Percentiles rank a stretch among this genome's conserved stretches.
Evolutionary conservation across 2,329 filamentous ascomycete genomes (phyloP).

Genomic region (Beauveria sp.): DNA sequence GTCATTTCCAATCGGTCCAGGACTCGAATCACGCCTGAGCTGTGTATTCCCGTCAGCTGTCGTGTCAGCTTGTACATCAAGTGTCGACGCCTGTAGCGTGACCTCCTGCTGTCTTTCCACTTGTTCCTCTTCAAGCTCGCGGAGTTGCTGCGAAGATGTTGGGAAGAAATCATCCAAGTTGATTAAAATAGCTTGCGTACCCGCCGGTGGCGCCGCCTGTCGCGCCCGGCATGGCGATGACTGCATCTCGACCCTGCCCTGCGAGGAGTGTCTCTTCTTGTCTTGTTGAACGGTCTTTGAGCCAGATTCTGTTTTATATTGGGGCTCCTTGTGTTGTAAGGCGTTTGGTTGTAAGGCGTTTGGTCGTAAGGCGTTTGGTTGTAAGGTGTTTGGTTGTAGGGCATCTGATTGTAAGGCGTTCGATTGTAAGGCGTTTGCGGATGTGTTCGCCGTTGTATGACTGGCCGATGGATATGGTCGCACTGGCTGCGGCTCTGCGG

Average conservation of each 20-base stretch:
- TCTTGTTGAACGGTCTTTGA: background rate
- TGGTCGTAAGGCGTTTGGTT: too few species aligned
- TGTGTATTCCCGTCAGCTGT: background rate
- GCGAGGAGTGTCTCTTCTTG: background rate
- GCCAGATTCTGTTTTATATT: background rate
- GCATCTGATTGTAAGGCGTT: too few species aligned
- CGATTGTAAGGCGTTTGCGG: background rate
- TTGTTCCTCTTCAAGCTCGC: slow-evolving; percentile 39
- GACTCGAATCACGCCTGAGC: background rate
- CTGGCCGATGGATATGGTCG: background rate
- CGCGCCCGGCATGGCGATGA: slow-evolving; percentile 13
- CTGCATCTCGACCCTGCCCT: background rate
- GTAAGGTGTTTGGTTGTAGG: too few species aligned
- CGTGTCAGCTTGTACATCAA: background rate
- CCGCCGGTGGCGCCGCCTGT: slow-evolving; percentile 25
- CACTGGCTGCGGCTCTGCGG: background rate
- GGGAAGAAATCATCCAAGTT: slow-evolving; percentile 48
- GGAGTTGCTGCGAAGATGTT: slow-evolving; percentile 46
- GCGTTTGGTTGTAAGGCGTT: too few species aligned
- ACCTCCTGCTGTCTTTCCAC: background rate
- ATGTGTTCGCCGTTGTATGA: background rate
- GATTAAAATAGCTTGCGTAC: slow-evolving; percentile 46
- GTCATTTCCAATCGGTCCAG: background rate
- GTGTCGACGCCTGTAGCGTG: too few species aligned
- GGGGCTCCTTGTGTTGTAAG: background rate